These are phyloP conservation scores for Globisporangium megalacanthum DNA, from an alignment of 352 stramenopile species.

Conservation along the genomic window DNA sequence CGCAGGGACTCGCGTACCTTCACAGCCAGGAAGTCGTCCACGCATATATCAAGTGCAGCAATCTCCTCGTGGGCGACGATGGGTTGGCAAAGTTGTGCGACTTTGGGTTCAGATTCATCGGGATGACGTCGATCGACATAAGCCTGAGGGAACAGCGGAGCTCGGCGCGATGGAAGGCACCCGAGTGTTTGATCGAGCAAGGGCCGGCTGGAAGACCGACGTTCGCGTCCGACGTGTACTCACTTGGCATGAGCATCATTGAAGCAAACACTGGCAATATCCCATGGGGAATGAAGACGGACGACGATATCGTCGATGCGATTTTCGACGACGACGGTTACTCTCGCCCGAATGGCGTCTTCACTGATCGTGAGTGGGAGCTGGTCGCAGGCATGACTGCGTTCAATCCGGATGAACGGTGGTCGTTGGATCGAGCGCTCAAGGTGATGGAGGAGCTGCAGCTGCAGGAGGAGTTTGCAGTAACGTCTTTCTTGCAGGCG, in stretches of 20 bases:
- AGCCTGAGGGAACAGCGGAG: not conserved
- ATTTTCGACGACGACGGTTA: not conserved
- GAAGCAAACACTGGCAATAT: conserved; percentile 6
- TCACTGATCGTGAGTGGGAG: no score
- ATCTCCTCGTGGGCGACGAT: conserved; percentile 26
- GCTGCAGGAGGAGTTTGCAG: not conserved
- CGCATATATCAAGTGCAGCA: conserved; percentile 70
- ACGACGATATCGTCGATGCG: no score
- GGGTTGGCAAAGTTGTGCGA: conserved; percentile 20
- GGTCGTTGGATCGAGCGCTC: no score
- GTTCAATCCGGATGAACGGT: no score
- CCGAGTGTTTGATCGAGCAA: conserved; percentile 12
- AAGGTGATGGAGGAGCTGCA: no score
- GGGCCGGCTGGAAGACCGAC: conserved; percentile 1
- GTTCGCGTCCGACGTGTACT: conserved; percentile 21
- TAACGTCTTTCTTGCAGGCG: not conserved
- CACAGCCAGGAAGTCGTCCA: conserved; percentile 64
- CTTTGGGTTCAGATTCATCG: conserved; percentile 18
- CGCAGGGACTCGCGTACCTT: conserved; percentile 47
- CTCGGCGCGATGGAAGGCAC: conserved; percentile 18
- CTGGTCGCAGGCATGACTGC: no score
- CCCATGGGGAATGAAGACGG: no score
- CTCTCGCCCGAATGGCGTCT: not conserved
- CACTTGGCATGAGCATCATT: conserved; percentile 10
- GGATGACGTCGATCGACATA: not conserved